Evolutionary conservation across 805 yeast species (phyloP), one percentile per base, ranked within the genome.

Genomic region (Yarrowia sp.): DNA sequence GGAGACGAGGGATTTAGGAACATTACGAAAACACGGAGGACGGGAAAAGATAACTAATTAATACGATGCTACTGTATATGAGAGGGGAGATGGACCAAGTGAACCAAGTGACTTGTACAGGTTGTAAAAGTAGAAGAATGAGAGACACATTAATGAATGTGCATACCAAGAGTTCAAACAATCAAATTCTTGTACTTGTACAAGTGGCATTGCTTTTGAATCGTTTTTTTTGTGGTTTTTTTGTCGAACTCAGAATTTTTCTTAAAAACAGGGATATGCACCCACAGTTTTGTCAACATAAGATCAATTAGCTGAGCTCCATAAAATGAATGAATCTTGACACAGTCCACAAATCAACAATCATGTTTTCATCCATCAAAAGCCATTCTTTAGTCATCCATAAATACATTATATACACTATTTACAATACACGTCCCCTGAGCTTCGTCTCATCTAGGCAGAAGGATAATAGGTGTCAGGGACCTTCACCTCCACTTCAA

Each of bases 381-480:
- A 3, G 32, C 32, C 12, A 38, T 11, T 38, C 40, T 10, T 10
- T 38, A 10, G 12, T 10, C 40, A 2, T 10, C 40, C 40, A 38
- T 38, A 38, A 38, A 38, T 12, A 46, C 19, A 26, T 38, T 26
- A 40, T 53, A 53, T 53, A 40, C 45, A 40, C 45, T 53, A 53
- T 53, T 40, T 53, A 53, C 59, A 49, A 35, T 32, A 16, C 32
- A 26, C 32, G 32, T 19, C 7, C 16, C 56, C 10, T 10, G 5
- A 5, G 14, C 11, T 10, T 4, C 40, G 15, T 35, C 7, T 35
- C 16, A 8, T 8, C 35, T 32, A 59, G 4, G 65, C 50, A 26
- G 42, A 10, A 12, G 65, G 65, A 8, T 35, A 59, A 9, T 59
- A 59, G 5, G 35, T 10, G 4, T 59, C 65, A 3, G 64, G 50